Base-by-base conservation (phyloP, 2,329 filamentous ascomycete species). In the Aspergillus ustus region DNA sequence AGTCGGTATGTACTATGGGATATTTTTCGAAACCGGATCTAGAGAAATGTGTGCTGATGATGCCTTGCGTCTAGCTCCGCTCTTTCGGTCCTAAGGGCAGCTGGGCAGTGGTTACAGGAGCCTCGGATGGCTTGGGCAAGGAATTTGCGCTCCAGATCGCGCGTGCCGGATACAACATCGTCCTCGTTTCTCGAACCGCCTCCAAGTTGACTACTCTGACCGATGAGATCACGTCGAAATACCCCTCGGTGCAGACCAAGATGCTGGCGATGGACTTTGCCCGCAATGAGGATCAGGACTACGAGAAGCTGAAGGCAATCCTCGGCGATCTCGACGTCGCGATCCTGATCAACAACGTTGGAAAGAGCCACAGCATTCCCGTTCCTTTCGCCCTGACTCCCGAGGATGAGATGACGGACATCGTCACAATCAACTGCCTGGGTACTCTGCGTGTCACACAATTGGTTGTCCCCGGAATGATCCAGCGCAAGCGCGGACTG, bases 331-430 rank as follows among this genome's bases (percentile, higher is more conserved):
- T 96, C 44, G 93, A 97, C 67, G 82, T 99, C 28, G 89, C 89
- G 49, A 90, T 99, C 64, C 82, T 99, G 66, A 85, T 99, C 83
- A 99, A 99, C 85, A 99, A 99, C 72, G 95, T 99, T 58, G 95
- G 95, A 67, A 89, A 93, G 77, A 96, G 91, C 78, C 95, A 99
- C 83, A 90, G 85, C 77, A 97, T 98, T 59, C 95, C 95, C 2
- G 92, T 96, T 0, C 85, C 93, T 0, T 99, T 99, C 80, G 81
- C 90, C 53, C 85, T 92, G 71, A 98, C 94, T 0, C 79, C 88
- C 13, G 84, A 88, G 72, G 83, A 90, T 62, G 95, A 98, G 81
- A 87, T 99, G 73, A 85, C 89, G 72, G 88, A 91, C 74, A 99
- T 99, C 72, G 89, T 99, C 78, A 93, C 89, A 55, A 93, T 99